Evolutionary conservation across 305 asterid genomes (phyloP), one percentile per base, ranked within the genome.

Genomic region (Solanum hybrid): DNA sequence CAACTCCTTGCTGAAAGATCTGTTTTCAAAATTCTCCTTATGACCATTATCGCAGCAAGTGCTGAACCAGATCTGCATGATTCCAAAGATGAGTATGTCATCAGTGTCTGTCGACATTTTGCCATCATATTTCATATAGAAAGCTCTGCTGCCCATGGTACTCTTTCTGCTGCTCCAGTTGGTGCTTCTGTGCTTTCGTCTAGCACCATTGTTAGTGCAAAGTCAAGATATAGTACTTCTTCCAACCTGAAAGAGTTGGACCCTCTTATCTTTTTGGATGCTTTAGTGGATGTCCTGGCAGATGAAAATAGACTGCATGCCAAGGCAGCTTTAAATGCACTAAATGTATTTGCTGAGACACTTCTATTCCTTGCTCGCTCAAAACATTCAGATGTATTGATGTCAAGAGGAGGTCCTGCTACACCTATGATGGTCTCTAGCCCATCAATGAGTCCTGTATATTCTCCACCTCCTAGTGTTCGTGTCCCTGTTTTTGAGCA

Each of bases 1-100:
- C 99, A 98, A 91, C 99, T 98, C 88, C 96, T 98, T 99, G 99
- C 99, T 81, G 99, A 98, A 93, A 98, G 94, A 93, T 95, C 98
- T 38, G 98, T 98, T 89, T 98, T 98, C 93, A 98, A 98, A 94
- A 96, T 94, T 90, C 98, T 98, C 79, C 94, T 98, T 93, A 95
- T 93, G 97, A 98, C 99, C 51, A 95, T 96, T 89, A 93, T 98
- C 92, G 98, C 99, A 91, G 96, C 99, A 78, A 95, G 97, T 93
- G 98, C 96, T 64, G 98, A 98, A 91, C 92, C 98, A 77, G 99
- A 96, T 88, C 92, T 98, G 78, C 94, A 90, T 84, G 99, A 98
- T 87, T 92, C 97, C 42, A 95, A 95, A 91, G 99, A 96, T 92
- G 99, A 98, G 88, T 98, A 93, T 92, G 95, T 98, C 42, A 80